Percentiles rank a stretch among this genome's conserved stretches.
These are phyloP conservation scores for Scytalidium lignicola DNA, from an alignment of 2,329 filamentous ascomycete genomes.

Conservation along the genomic window DNA sequence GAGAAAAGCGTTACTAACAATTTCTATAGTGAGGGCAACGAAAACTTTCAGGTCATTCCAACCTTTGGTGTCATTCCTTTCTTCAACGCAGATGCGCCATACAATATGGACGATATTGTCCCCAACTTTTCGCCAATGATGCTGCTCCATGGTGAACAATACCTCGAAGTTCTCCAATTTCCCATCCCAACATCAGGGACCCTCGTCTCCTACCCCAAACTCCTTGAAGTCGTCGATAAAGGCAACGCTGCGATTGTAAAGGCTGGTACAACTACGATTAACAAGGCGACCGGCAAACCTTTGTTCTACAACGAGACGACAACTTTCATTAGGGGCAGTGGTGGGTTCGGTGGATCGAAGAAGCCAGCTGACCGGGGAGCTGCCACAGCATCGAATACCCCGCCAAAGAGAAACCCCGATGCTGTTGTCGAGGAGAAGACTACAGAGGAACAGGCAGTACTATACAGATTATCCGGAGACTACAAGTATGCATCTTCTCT, in stretches of 20 bases:
- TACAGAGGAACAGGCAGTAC: constrained; percentile 81
- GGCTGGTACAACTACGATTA: constrained; percentile 73
- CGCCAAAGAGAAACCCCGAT: constrained; percentile 73
- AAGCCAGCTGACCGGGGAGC: constrained; percentile 75
- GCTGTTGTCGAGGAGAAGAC: constrained; percentile 81
- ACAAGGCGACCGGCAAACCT: constrained; percentile 80
- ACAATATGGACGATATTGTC: constrained; percentile 74
- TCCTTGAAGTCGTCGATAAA: constrained; percentile 96
- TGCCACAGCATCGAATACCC: constrained; percentile 72
- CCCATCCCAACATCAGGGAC: constrained; percentile 82
- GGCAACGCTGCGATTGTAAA: constrained; percentile 82
- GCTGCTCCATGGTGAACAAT: constrained; percentile 98
- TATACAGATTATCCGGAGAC: constrained; percentile 92
- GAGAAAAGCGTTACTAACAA: neutral
- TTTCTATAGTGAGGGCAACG: constrained; percentile 62
- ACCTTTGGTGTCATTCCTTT: constrained; percentile 97
- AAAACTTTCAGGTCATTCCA: constrained; percentile 89
- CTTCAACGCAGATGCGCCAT: constrained; percentile 79
- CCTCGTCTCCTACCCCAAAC: constrained; percentile 68
- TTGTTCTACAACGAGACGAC: constrained; percentile 96
- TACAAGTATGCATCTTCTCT: constrained; percentile 56
- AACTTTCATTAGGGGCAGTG: constrained; percentile 86
- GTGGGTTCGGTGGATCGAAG: constrained; percentile 80
- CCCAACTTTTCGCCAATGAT: constrained; percentile 98
- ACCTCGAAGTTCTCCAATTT: constrained; percentile 87